Base-by-base conservation (phyloP, 805 yeast genomes). In the Cyberlindnera suaveolens region DNA sequence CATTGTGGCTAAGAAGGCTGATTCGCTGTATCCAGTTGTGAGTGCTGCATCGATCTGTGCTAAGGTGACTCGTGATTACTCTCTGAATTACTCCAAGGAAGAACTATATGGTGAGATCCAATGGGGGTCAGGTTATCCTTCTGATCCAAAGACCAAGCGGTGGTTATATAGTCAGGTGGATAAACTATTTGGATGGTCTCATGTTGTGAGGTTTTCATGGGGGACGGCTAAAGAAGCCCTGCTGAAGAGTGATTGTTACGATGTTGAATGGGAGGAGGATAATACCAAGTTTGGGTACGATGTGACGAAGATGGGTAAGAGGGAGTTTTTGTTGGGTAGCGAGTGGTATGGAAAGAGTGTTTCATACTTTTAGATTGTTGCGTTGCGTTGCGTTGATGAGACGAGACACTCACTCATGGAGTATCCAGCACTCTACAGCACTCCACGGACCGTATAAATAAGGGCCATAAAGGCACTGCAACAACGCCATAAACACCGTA, bases 41-140 rank as follows among this genome's bases (percentile, higher is more conserved):
- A 84, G 95, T 60, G 85, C 95, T 1, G 99, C 99, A 0, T 84
- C 95, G 17, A 86, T 93, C 38, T 90, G 90, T 37, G 99, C 99
- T 9, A 93, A 93, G 60, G 99, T 93, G 6, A 89, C 98, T 0
- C 75, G 99, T 57, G 99, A 93, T 61, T 63, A 76, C 37, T 72
- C 76, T 34, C 63, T 85, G 47, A 51, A 64, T 30, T 54, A 61
- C 51, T 66, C 56, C 48, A 62, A 63, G 39, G 49, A 58, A 41
- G 48, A 60, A 44, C 34, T 70, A 43, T 44, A 55, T 45, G 36
- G 17, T n/a, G 34, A 20, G 9, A 13, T 42, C 6, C 31, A 44
- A 33, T 78, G 81, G 66, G 99, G 99, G 2, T 85, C 95, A 0
- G 99, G 99, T 1, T 93, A 93, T 61, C 98, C 99, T 0, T 77